phyloP scores from a whole-genome alignment of 352 stramenopile species.

The Phytophthora quininea region DNA sequence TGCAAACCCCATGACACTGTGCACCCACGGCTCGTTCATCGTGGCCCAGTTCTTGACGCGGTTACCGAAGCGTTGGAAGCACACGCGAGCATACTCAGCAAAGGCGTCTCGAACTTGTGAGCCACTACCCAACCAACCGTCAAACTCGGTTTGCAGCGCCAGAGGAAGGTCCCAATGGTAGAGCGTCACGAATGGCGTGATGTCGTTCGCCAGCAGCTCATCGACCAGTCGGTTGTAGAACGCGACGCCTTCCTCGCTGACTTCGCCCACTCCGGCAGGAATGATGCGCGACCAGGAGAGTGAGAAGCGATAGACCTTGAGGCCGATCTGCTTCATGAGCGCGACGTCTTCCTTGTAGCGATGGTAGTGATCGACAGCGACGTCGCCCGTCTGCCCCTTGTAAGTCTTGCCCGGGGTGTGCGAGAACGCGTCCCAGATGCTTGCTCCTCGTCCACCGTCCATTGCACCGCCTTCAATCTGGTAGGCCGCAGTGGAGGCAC shows the following conservation, averaged over 20 bases:
- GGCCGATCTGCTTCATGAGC: conserved; percentile 90
- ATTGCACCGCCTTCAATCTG: conserved; percentile 92
- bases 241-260: conserved; percentile 86
- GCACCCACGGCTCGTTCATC: conserved; percentile 92
- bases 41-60: conserved; percentile 94
- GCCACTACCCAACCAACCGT: conserved; percentile 57
- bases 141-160: conserved; percentile 79
- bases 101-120: conserved; percentile 67
- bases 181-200: conserved; percentile 92
- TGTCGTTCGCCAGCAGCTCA: conserved; percentile 78
- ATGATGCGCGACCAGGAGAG: conserved; percentile 94
- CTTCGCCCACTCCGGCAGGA: conserved; percentile 67
- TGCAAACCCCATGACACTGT: conserved; percentile 87
- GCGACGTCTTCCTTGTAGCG: conserved; percentile 89
- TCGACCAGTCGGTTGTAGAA: conserved; percentile 94
- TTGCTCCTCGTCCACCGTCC: conserved; percentile 79
- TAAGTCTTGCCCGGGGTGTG: conserved; percentile 62
- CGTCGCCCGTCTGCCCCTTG: conserved; percentile 82
- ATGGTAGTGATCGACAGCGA: conserved; percentile 93
- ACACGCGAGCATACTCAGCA: conserved; percentile 88
- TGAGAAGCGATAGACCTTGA: conserved; percentile 92
- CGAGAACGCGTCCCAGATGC: conserved; percentile 93
- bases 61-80: conserved; percentile 91
- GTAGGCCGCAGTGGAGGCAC: conserved; percentile 88
- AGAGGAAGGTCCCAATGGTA: conserved; percentile 97